Evolutionary conservation across 225 moss, liverwort and hornwort genomes (phyloP).

Genomic region (Lunularia cruciata): DNA sequence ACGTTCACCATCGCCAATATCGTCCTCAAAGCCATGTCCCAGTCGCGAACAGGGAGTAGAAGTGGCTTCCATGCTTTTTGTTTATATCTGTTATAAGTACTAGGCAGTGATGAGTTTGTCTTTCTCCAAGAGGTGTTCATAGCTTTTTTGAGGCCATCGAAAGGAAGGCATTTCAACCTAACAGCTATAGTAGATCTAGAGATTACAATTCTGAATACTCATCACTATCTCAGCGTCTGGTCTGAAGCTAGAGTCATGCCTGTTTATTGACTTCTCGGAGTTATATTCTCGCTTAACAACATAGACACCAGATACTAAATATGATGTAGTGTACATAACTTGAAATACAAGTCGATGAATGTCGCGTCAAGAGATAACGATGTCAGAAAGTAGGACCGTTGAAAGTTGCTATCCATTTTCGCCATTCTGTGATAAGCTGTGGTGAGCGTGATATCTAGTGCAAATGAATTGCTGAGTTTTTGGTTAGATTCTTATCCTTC

Average conservation of each 20-base stretch:
- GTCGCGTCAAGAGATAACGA: conserved; percentile 25
- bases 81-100: conserved; percentile 6
- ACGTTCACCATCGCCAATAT: conserved; percentile 34
- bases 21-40: conserved; percentile 26
- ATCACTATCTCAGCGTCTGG: too few relatives aligned
- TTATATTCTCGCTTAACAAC: too few relatives aligned
- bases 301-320: too few relatives aligned
- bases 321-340: conserved; percentile 3
- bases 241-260: too few relatives aligned
- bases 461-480: too few relatives aligned
- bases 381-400: conserved; percentile 36
- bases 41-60: conserved; percentile 29
- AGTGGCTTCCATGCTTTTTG: conserved; percentile 20
- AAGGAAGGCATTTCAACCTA: too few relatives aligned
- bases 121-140: neutral
- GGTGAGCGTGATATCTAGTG: neutral
- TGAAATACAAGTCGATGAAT: conserved; percentile 37
- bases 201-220: too few relatives aligned
- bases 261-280: too few relatives aligned
- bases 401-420: conserved; percentile 46
- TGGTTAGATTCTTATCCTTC: too few relatives aligned
- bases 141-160: neutral
- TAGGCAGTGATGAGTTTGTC: neutral
- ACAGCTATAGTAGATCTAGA: too few relatives aligned
- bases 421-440: conserved; percentile 32